Conservation (phyloP, 1,284 basidiomycete genomes). For the Cryptococcus neoformans region DNA sequence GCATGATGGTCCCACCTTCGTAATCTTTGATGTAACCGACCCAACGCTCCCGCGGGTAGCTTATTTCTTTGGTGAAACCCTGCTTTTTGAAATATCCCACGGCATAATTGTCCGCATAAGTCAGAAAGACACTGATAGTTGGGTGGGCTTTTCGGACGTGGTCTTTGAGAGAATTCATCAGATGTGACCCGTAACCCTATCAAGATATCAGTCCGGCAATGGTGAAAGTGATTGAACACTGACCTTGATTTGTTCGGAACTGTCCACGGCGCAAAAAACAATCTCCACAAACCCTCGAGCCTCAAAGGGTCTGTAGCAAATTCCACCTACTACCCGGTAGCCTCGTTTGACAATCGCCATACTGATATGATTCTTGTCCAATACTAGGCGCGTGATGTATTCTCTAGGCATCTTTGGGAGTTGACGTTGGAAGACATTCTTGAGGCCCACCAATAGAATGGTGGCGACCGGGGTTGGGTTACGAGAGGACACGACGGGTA, state of each 20-base stretch:
- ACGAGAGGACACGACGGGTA: constrained; percentile 77
- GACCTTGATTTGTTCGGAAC: constrained; percentile 96
- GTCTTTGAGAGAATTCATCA: constrained; percentile 99
- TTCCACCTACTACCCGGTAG: constrained; percentile 94
- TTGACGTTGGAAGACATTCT: constrained; percentile 96
- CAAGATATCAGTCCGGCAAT: neutral
- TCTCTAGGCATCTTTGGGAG: constrained; percentile 99
- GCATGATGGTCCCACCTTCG: constrained; percentile 99
- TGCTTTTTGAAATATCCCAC: constrained; percentile 99
- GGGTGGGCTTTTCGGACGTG: constrained; percentile 78
- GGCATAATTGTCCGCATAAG: constrained; percentile 98
- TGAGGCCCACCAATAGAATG: constrained; percentile 87
- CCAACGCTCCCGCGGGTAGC: constrained; percentile 85
- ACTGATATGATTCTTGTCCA: constrained; percentile 85
- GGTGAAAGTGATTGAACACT: constrained; percentile 12
- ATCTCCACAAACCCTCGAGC: constrained; percentile 96
- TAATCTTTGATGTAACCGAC: constrained; percentile 99
- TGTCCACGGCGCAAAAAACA: constrained; percentile 97
- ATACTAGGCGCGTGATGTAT: constrained; percentile 94
- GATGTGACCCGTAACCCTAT: constrained; percentile 94
- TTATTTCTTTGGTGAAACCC: constrained; percentile 97
- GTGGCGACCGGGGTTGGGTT: constrained; percentile 71
- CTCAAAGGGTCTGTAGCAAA: constrained; percentile 95
- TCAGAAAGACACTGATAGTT: constrained; percentile 89
- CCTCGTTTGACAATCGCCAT: constrained; percentile 96